Conservation (phyloP, 1,284 basidiomycete genomes). For the Sporisorium sorghi region DNA sequence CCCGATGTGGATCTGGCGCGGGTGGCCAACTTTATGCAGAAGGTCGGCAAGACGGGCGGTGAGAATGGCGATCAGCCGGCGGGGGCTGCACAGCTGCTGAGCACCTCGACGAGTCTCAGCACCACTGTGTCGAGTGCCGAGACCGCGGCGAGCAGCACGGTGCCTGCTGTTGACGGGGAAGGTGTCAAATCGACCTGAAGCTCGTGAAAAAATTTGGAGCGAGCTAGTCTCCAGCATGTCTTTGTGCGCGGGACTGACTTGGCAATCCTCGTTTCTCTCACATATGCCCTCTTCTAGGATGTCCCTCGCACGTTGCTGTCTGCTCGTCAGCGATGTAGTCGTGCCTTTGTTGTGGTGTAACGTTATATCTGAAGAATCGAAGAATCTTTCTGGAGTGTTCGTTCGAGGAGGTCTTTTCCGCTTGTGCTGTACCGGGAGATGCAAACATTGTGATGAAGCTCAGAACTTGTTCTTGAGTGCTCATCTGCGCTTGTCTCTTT, state of each 20-base stretch:
- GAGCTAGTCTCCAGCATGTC: background rate
- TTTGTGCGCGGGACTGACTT: background rate
- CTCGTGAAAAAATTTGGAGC: background rate
- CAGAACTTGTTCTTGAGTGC: background rate
- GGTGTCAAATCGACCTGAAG: background rate
- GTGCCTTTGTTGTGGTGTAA: background rate
- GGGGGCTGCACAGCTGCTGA: slow-evolving; percentile 3
- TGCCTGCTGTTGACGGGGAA: slow-evolving; percentile 3
- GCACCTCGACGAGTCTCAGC: slow-evolving; percentile 13
- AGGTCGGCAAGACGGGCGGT: slow-evolving; percentile 33
- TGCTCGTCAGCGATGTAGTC: too few species aligned
- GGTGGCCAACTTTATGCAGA: slow-evolving; percentile 86
- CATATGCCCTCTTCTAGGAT: too few species aligned
- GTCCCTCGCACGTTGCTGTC: too few species aligned
- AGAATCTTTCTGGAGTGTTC: slow-evolving; percentile 1
- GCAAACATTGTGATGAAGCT: background rate
- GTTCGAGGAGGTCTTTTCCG: background rate
- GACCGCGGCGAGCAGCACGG: slow-evolving; percentile 13
- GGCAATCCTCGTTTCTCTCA: too few species aligned
- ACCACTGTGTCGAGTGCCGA: slow-evolving; percentile 12
- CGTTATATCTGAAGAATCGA: background rate
- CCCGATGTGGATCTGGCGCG: slow-evolving; percentile 82
- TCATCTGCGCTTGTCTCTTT: background rate
- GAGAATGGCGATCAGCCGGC: slow-evolving; percentile 2
- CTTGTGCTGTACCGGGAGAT: background rate